phyloP scores from a whole-genome alignment of 164 flowering plant species.

The Chimonanthus salicifolius region DNA sequence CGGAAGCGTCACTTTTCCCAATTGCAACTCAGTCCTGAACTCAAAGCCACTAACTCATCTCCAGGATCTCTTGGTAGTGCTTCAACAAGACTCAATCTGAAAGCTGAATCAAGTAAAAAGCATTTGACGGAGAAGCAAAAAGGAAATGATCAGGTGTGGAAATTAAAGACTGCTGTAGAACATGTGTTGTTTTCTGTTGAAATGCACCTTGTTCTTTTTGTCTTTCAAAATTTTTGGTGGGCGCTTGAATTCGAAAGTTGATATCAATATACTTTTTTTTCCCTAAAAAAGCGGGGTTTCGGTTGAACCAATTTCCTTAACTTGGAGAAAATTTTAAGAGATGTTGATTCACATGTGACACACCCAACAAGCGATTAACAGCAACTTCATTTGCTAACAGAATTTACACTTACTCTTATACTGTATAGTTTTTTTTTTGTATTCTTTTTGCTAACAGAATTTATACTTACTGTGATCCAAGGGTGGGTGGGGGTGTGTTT shows the following conservation, averaged over 20 bases:
- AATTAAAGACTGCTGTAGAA: background rate
- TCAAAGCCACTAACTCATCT: background rate
- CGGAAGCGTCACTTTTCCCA: constrained; percentile 4
- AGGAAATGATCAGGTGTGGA: constrained; percentile 1
- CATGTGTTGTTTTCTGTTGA: background rate
- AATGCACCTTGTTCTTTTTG: constrained; percentile 1
- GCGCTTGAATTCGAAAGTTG: background rate
- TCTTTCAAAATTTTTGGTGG: background rate
- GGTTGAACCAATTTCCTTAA: too few species aligned
- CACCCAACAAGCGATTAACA: too few species aligned
- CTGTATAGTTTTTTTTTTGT: too few species aligned
- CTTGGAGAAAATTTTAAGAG: background rate
- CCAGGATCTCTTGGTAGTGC: background rate
- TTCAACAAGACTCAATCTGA: background rate
- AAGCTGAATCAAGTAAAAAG: constrained; percentile 2
- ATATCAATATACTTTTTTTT: background rate
- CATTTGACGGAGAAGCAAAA: background rate
- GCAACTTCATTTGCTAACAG: too few species aligned
- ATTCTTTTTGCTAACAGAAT: background rate
- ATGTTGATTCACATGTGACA: too few species aligned
- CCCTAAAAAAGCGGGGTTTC: too few species aligned
- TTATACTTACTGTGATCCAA: background rate
- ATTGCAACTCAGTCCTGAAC: background rate
- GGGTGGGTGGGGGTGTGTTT: background rate
- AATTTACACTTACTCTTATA: background rate